Percentiles rank a stretch among this genome's conserved stretches.
These are phyloP conservation scores for Xenoacremonium recifei DNA, from an alignment of 2,329 filamentous ascomycete species.

Conservation along the genomic window DNA sequence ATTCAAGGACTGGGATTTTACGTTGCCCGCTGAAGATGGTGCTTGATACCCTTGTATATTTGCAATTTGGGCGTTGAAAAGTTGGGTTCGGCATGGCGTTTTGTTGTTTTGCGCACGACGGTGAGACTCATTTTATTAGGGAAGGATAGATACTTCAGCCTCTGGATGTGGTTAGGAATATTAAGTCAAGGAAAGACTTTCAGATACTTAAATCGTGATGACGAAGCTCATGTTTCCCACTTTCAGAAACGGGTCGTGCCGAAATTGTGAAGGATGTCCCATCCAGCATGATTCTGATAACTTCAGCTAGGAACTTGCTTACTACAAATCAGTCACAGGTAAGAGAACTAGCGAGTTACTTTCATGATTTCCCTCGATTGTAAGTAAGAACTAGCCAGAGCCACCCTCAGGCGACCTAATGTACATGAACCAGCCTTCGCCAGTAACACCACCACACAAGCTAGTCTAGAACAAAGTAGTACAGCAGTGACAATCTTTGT, in stretches of 20 bases:
- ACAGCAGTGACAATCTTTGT: slow-evolving; percentile 21
- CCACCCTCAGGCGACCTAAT: slow-evolving; percentile 16
- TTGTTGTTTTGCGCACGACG: too few relatives aligned
- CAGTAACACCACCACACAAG: slow-evolving; percentile 15
- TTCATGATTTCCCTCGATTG: slow-evolving; percentile 28
- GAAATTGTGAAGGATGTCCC: too few relatives aligned
- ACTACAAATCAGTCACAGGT: too few relatives aligned
- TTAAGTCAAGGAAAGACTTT: too few relatives aligned
- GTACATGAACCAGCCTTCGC: slow-evolving; percentile 22
- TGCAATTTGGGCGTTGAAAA: background rate
- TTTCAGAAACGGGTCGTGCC: too few relatives aligned
- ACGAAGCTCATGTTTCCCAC: too few relatives aligned
- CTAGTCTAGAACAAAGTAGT: slow-evolving; percentile 28
- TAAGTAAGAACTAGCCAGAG: slow-evolving; percentile 24
- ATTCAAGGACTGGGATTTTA: slow-evolving; percentile 88
- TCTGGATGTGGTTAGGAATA: too few relatives aligned
- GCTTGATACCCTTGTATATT: slow-evolving; percentile 8
- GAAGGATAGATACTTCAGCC: too few relatives aligned
- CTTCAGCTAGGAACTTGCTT: too few relatives aligned
- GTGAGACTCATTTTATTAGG: too few relatives aligned
- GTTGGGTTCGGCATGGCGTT: background rate
- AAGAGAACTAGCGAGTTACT: slow-evolving; percentile 2
- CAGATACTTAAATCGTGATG: too few relatives aligned
- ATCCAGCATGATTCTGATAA: too few relatives aligned
- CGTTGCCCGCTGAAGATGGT: slow-evolving; percentile 33